Base-by-base conservation (phyloP, 108 stramenopile species). In the Stephanodiscus minutulus region DNA sequence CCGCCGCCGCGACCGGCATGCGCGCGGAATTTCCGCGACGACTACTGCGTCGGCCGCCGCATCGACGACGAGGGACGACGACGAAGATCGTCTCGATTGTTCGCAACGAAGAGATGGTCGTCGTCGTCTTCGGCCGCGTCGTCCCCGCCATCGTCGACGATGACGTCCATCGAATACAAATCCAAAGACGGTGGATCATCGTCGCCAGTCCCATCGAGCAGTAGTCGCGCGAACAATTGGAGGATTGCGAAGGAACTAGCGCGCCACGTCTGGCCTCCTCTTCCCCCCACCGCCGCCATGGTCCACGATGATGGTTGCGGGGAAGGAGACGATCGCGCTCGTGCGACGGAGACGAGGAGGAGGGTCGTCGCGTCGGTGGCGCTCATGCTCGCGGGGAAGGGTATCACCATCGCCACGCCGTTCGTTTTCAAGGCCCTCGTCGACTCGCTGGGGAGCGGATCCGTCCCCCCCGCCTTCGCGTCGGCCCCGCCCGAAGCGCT, bases 361-460 rank as follows among this genome's bases (percentile, higher is more conserved):
- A 76, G 86, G 17, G 98, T 99, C n/a, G 65, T 90, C 25, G 55
- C 72, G 25, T 87, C 91, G 4, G 41, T 98, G 8, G 83, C 83
- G 15, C 79, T 98, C 41, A 96, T 99, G 86, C 69, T 99, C 0
- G 93, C 77, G 11, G 94, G 95, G 18, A 99, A 99, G 77, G 80
- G 87, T 20, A 82, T 98, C 31, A 99, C 91, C 57, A 94, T 99
- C 29, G 85, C 91, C 65, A 94, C 98, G 21, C 98, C 98, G 18
- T 99, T 93, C 66, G 74, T 98, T 36, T 98, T 99, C 91, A 99
- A 99, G 58, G 66, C 79, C 31, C 58, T 98, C 68, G 94, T 99
- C 21, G 97, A 99, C 73, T 49, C 86, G 21, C 27, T 92, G 22
- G 80, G 83, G 15, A 70, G 49, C 12, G 56, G 43, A 37, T 27